A percentile compares a stretch with the other conserved stretches of the same genome.
Conservation (phyloP, 305 asterid genomes). For the Fraxinus dipetala region DNA sequence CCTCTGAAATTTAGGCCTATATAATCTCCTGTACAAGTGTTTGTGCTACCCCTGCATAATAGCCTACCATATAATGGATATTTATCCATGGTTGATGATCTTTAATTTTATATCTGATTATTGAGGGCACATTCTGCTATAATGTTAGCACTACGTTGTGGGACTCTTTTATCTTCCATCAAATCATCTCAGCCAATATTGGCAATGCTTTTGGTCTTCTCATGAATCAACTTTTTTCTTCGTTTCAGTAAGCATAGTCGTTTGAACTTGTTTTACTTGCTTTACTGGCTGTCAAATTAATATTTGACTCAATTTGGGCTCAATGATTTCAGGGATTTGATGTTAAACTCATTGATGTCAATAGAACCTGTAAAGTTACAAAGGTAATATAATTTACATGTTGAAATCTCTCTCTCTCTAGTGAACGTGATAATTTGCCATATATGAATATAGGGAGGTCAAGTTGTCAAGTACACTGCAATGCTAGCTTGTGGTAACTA, state of each 20-base stretch:
- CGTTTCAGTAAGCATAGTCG: neutral
- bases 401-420: neutral
- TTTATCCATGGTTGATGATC: neutral
- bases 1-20: neutral
- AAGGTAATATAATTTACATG: conserved; percentile 50
- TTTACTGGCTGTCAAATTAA: neutral
- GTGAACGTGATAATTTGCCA: conserved; percentile 5
- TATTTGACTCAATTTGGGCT: conserved; percentile 15
- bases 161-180: neutral
- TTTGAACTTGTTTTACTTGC: neutral
- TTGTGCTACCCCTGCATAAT: neutral
- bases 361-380: conserved; percentile 79
- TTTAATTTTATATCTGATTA: neutral
- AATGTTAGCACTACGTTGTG: neutral
- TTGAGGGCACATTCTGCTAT: neutral
- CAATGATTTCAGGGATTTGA: conserved; percentile 74
- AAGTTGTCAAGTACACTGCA: conserved; percentile 74
- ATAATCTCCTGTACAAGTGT: neutral
- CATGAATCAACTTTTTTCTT: neutral
- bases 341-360: conserved; percentile 78
- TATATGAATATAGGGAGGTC: conserved; percentile 66
- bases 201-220: neutral
- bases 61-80: neutral
- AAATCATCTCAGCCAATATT: neutral
- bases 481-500: conserved; percentile 93